Evolutionary conservation across 306 rosid species (phyloP).

Genomic region (Begonia loranthoides): DNA sequence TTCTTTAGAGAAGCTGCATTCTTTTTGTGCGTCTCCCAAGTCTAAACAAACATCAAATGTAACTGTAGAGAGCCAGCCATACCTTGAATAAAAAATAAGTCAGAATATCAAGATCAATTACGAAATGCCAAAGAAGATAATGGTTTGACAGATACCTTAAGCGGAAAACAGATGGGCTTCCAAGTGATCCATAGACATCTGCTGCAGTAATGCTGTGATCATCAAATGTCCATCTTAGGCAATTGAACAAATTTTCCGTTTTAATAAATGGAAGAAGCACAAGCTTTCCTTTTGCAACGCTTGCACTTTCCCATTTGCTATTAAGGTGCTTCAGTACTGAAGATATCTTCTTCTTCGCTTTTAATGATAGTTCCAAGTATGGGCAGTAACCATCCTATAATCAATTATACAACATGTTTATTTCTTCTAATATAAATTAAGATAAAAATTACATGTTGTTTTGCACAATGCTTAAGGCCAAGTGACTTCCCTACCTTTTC

Average conservation of each 20-base stretch:
- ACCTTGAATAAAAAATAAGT: slow-evolving; percentile 36
- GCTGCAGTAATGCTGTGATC: slow-evolving; percentile 36
- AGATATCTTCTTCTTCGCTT: slow-evolving; percentile 62
- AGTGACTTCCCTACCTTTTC: slow-evolving; percentile 47
- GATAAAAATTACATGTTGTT: slow-evolving; percentile 4
- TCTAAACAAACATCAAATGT: slow-evolving; percentile 13
- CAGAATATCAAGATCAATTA: slow-evolving; percentile 15
- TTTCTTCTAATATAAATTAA: not conserved
- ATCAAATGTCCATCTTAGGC: slow-evolving; percentile 54
- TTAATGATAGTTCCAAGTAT: slow-evolving; percentile 64
- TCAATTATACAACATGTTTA: slow-evolving; percentile 6
- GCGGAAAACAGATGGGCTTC: slow-evolving; percentile 63
- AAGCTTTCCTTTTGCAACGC: slow-evolving; percentile 45
- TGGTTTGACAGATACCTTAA: slow-evolving; percentile 33
- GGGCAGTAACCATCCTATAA: slow-evolving; percentile 71
- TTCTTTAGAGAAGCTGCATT: slow-evolving; percentile 10
- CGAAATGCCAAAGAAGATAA: not conserved
- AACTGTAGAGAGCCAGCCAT: slow-evolving; percentile 58
- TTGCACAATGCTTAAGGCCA: slow-evolving; percentile 13
- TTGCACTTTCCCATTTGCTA: slow-evolving; percentile 72
- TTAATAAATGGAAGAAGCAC: slow-evolving; percentile 44
- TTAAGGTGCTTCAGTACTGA: slow-evolving; percentile 64
- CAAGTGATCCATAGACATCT: slow-evolving; percentile 60
- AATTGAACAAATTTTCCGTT: slow-evolving; percentile 17
- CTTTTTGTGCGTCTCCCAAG: slow-evolving; percentile 18